Percentiles rank a stretch among this genome's conserved stretches.
Conservation (phyloP, 768 basidiomycete species). For the Hemileccinum impolitum region DNA sequence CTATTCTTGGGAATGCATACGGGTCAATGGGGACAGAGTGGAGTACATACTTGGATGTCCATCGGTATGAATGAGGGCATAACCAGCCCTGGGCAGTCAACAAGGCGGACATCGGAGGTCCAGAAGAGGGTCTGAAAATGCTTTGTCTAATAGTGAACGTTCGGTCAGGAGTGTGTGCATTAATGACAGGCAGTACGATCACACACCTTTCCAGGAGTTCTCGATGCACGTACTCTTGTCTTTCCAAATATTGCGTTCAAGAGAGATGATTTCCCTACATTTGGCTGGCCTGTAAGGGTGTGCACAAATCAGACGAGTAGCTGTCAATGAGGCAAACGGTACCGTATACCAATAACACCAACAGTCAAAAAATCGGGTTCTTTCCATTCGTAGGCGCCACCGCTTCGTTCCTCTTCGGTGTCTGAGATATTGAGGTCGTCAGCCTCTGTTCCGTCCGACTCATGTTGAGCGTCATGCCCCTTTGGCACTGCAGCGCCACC, state of each 20-base stretch:
- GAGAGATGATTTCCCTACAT: constrained; percentile 92
- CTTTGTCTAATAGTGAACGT: constrained; percentile 59
- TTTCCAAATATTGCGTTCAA: constrained; percentile 88
- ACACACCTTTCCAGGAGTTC: constrained; percentile 79
- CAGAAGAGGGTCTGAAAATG: constrained; percentile 94
- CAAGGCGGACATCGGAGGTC: constrained; percentile 81
- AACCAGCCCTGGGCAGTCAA: constrained; percentile 94
- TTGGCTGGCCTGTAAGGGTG: constrained; percentile 69
- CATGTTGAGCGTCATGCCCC: constrained; percentile 4
- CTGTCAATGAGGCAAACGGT: neutral
- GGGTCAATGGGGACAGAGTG: neutral
- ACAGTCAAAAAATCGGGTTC: constrained; percentile 69
- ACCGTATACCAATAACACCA: constrained; percentile 64
- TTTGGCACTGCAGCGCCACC: constrained; percentile 40
- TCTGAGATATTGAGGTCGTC: constrained; percentile 22
- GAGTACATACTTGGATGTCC: constrained; percentile 66
- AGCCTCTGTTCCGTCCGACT: constrained; percentile 8
- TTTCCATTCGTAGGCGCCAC: constrained; percentile 21
- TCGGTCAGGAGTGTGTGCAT: neutral
- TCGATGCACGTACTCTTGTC: constrained; percentile 75
- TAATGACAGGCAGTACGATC: neutral
- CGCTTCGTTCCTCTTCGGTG: constrained; percentile 13
- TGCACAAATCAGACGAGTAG: neutral
- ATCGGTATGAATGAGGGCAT: constrained; percentile 81
- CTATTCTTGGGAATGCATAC: constrained; percentile 29